These are phyloP conservation scores for Leccinum disarticulatum DNA, from an alignment of 768 basidiomycete species.

Conservation along the genomic window DNA sequence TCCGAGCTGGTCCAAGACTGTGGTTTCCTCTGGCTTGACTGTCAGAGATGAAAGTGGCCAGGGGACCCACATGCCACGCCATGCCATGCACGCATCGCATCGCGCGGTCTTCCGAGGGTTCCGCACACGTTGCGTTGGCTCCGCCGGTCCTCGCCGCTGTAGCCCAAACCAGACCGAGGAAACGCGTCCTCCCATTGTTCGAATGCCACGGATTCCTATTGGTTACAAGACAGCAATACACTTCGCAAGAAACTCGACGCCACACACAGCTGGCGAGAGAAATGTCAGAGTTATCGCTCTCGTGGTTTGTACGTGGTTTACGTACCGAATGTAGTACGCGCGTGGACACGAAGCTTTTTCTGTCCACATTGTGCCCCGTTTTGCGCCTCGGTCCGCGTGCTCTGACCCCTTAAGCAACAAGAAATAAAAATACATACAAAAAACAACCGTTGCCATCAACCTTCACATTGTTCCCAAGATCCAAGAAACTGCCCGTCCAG, in stretches of 20 bases:
- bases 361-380: neutral
- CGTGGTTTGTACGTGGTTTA: neutral
- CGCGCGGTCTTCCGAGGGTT: neutral
- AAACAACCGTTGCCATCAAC: neutral
- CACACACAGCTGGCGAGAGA: neutral
- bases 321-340: neutral
- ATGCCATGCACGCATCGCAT: neutral
- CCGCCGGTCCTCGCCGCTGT: neutral
- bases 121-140: neutral
- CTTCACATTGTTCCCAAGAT: neutral
- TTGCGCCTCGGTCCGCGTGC: neutral
- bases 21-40: neutral
- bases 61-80: neutral
- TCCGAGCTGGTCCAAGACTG: neutral
- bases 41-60: neutral
- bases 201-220: neutral
- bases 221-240: neutral
- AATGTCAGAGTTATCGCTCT: neutral
- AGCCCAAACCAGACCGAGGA: neutral
- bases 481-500: neutral
- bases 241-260: neutral
- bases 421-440: neutral
- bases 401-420: neutral
- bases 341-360: neutral
- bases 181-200: neutral